Conservation (phyloP, 208 protist species). For the Trypanosoma rangeli region DNA sequence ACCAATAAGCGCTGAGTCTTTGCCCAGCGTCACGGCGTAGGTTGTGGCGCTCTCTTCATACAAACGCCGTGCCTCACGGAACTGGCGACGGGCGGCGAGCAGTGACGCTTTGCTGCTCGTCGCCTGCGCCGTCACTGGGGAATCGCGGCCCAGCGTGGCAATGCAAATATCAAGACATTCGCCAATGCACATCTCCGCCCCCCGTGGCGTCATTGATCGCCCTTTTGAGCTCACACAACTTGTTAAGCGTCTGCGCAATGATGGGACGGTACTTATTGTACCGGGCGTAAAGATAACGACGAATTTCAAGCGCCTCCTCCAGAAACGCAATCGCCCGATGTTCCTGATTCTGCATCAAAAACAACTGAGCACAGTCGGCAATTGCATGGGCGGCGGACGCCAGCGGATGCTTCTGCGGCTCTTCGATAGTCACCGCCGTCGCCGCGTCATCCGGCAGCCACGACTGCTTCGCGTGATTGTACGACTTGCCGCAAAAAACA, state of each 20-base stretch:
- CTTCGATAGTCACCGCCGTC: conserved; percentile 31
- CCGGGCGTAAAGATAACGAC: conserved; percentile 76
- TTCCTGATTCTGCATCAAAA: conserved; percentile 66
- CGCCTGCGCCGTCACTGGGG: conserved; percentile 81
- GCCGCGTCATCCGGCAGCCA: conserved; percentile 66
- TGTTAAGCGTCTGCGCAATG: conserved; percentile 91
- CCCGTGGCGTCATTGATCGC: conserved; percentile 72
- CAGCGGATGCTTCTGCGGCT: conserved; percentile 82
- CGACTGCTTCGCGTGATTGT: conserved; percentile 76
- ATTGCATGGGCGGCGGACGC: conserved; percentile 81
- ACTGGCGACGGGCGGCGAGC: conserved; percentile 73
- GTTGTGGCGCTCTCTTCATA: conserved; percentile 82
- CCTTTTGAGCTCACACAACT: conserved; percentile 86
- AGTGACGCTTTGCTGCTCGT: conserved; percentile 84
- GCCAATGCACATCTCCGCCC: conserved; percentile 84
- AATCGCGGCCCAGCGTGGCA: conserved; percentile 76
- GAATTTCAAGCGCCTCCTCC: conserved; percentile 87
- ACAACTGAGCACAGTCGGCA: conserved; percentile 83
- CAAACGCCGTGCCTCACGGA: conserved; percentile 72
- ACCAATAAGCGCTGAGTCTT: conserved; percentile 71
- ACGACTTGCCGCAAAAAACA: conserved; percentile 77
- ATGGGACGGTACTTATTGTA: conserved; percentile 85
- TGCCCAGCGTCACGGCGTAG: conserved; percentile 73
- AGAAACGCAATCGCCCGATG: conserved; percentile 79
- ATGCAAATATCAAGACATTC: conserved; percentile 87